A percentile compares a stretch with the other conserved stretches of the same genome.
These are phyloP conservation scores for Komagataella kurtzmanii DNA, from an alignment of 805 yeast genomes.

Conservation along the genomic window DNA sequence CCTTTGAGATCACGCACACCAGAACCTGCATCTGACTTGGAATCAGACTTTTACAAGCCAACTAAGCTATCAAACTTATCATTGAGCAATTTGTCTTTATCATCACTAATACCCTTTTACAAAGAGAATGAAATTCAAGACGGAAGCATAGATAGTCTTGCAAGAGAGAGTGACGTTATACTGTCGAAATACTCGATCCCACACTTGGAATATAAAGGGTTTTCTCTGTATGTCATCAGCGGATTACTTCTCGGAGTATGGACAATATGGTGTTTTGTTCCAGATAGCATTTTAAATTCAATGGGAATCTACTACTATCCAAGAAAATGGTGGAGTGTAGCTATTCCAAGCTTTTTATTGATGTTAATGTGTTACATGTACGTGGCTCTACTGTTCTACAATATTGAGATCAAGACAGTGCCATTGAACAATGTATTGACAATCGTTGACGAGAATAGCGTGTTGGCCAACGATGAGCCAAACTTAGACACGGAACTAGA, in stretches of 20 bases:
- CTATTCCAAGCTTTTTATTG: conserved; percentile 58
- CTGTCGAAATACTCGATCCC: conserved; percentile 37
- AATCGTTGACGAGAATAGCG: conserved; percentile 53
- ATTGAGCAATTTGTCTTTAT: not conserved
- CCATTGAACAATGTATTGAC: conserved; percentile 45
- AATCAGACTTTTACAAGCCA: not conserved
- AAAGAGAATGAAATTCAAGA: conserved; percentile 3
- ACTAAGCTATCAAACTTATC: not conserved
- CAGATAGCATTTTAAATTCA: conserved; percentile 37
- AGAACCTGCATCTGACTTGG: not conserved
- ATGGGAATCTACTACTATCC: conserved; percentile 65
- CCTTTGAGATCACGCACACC: not conserved
- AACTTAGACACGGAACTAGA: conserved; percentile 7
- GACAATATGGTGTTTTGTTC: conserved; percentile 65
- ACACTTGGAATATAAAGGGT: conserved; percentile 76
- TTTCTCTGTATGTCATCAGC: conserved; percentile 64
- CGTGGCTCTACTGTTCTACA: conserved; percentile 56
- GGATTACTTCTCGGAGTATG: conserved; percentile 41
- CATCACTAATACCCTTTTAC: not conserved
- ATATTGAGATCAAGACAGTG: conserved; percentile 61
- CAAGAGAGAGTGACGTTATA: conserved; percentile 53
- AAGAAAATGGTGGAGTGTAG: conserved; percentile 83
- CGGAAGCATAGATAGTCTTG: conserved; percentile 30
- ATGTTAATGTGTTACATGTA: conserved; percentile 65
- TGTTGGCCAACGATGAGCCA: conserved; percentile 12